Conservation (phyloP, 495 filamentous ascomycete species). For the Lasiosphaeria hispida region DNA sequence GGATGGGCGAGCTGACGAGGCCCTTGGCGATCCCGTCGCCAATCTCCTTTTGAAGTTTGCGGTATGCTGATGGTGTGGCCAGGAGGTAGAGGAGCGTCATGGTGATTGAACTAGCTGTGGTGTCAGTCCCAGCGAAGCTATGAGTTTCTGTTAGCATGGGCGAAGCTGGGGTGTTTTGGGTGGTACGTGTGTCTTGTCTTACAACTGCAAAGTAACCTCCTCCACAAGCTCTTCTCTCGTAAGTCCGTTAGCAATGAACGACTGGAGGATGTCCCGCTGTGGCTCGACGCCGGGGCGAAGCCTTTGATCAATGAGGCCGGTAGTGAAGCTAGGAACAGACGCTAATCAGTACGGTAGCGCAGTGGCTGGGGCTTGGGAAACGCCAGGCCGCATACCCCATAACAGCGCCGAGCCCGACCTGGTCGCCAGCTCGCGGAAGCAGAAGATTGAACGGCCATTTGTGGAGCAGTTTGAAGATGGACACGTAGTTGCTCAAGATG, state of each 20-base stretch:
- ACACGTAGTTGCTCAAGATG: conserved; percentile 50
- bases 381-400: conserved; percentile 18
- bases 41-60: conserved; percentile 57
- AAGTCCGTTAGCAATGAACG: conserved; percentile 45
- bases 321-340: background rate
- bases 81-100: conserved; percentile 54
- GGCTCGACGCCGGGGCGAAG: conserved; percentile 21
- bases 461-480: conserved; percentile 52
- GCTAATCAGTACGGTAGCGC: too few species aligned
- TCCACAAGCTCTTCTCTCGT: conserved; percentile 35
- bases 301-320: conserved; percentile 25
- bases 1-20: conserved; percentile 31
- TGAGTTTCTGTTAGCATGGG: conserved; percentile 43
- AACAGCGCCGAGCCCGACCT: conserved; percentile 19
- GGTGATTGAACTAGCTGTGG: conserved; percentile 56
- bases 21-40: conserved; percentile 37
- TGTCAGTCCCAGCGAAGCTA: conserved; percentile 63
- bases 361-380: too few species aligned
- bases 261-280: conserved; percentile 38
- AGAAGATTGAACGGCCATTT: conserved; percentile 23
- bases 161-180: conserved; percentile 33
- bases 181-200: too few species aligned
- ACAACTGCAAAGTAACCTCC: conserved; percentile 45
- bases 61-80: conserved; percentile 43
- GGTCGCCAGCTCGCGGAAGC: conserved; percentile 20